phyloP scores from a whole-genome alignment of 2,329 filamentous ascomycete genomes.

The Penicillium aurantiogriseum region DNA sequence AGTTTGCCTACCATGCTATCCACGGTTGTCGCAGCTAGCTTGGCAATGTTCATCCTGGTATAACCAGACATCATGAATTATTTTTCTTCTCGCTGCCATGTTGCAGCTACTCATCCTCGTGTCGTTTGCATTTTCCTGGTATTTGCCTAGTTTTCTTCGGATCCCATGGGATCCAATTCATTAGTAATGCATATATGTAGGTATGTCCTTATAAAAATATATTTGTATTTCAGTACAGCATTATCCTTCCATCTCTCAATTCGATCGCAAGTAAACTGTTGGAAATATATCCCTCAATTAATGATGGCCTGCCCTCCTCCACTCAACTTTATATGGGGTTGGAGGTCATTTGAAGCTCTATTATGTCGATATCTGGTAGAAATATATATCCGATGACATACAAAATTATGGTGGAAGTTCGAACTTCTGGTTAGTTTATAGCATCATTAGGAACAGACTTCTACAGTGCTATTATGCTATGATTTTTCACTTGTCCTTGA shows the following conservation, averaged over 20 bases:
- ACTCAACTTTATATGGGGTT: not conserved
- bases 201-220: not conserved
- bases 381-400: not conserved
- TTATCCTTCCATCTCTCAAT: not conserved
- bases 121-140: not conserved
- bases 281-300: not conserved
- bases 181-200: not conserved
- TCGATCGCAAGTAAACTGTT: not conserved
- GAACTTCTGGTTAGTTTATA: not conserved
- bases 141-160: not conserved
- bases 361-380: not conserved
- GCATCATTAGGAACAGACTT: not conserved
- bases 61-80: not conserved
- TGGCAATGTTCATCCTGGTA: slow-evolving; percentile 15
- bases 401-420: not conserved
- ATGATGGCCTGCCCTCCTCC: not conserved
- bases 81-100: not conserved
- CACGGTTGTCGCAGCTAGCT: slow-evolving; percentile 5
- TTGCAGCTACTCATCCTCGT: not conserved
- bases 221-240: not conserved
- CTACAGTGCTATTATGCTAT: not conserved
- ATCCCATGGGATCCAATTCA: not conserved
- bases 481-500: not conserved
- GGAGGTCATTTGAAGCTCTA: not conserved
- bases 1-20: slow-evolving; percentile 18